These are phyloP conservation scores for Rubia peregrina DNA, from an alignment of 305 asterid species.

Conservation along the genomic window DNA sequence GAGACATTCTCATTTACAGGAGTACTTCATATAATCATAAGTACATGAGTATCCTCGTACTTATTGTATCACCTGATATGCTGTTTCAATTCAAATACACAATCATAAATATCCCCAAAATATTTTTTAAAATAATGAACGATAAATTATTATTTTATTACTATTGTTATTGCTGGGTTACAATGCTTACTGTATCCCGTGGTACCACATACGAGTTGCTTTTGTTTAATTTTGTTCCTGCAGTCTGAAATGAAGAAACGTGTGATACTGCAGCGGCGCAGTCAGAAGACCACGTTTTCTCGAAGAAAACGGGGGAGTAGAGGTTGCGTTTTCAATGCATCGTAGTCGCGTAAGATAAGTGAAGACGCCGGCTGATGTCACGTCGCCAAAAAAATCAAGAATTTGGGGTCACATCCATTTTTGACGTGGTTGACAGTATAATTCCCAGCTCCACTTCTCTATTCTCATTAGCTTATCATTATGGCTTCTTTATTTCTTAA, in stretches of 20 bases:
- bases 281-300: background rate
- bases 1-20: no score
- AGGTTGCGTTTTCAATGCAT: background rate
- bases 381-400: slow-evolving; percentile 37
- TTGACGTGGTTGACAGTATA: slow-evolving; percentile 32
- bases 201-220: no score
- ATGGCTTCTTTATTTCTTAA: background rate
- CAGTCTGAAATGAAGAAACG: background rate
- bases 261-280: background rate
- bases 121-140: no score
- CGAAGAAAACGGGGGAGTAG: background rate
- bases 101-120: no score
- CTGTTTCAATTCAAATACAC: no score
- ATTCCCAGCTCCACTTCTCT: background rate
- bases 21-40: no score
- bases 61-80: no score
- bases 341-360: slow-evolving; percentile 31
- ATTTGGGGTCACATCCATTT: slow-evolving; percentile 33
- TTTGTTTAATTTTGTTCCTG: no score
- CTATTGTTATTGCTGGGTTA: no score
- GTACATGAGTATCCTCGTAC: no score
- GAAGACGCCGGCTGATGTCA: slow-evolving; percentile 40
- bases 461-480: background rate
- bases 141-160: no score
- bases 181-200: no score